phyloP scores from a whole-genome alignment of 805 yeast species.

The Nakazawaea ambrosiae region DNA sequence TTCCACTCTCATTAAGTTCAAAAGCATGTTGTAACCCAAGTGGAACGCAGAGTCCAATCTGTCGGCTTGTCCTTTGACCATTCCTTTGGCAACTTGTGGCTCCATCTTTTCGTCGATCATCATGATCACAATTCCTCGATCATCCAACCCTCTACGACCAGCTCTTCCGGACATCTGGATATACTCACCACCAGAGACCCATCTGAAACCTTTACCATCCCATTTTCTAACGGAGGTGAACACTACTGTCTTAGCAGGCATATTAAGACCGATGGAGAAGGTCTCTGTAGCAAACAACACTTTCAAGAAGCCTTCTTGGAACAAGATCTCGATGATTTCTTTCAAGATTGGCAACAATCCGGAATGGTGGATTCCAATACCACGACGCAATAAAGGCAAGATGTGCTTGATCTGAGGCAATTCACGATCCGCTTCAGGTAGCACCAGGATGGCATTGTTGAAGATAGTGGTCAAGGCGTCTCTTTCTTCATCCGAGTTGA shows the following conservation, averaged over 20 bases:
- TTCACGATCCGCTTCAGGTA: constrained; percentile 87
- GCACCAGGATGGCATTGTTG: constrained; percentile 78
- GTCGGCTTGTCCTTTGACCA: constrained; percentile 99
- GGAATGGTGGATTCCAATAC: constrained; percentile 98
- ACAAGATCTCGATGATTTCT: constrained; percentile 91
- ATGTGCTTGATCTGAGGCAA: constrained; percentile 93
- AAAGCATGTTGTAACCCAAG: constrained; percentile 93
- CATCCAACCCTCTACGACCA: constrained; percentile 99
- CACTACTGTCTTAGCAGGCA: constrained; percentile 99
- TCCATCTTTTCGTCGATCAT: constrained; percentile 99
- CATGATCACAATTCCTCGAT: constrained; percentile 97
- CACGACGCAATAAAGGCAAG: constrained; percentile 82
- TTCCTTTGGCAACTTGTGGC: constrained; percentile 97
- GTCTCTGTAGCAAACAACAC: constrained; percentile 98
- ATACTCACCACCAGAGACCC: constrained; percentile 99
- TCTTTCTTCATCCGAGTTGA: constrained; percentile 90
- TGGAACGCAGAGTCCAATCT: constrained; percentile 97
- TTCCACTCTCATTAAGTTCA: constrained; percentile 93
- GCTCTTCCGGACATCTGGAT: constrained; percentile 99
- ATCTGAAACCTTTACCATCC: constrained; percentile 96
- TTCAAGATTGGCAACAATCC: constrained; percentile 90
- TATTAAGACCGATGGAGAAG: constrained; percentile 93
- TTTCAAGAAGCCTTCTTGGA: constrained; percentile 93
- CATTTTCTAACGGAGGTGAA: constrained; percentile 96
- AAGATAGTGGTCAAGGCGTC: constrained; percentile 86